Base-by-base conservation (phyloP, 768 basidiomycete species). In the Hericium rajendrae region DNA sequence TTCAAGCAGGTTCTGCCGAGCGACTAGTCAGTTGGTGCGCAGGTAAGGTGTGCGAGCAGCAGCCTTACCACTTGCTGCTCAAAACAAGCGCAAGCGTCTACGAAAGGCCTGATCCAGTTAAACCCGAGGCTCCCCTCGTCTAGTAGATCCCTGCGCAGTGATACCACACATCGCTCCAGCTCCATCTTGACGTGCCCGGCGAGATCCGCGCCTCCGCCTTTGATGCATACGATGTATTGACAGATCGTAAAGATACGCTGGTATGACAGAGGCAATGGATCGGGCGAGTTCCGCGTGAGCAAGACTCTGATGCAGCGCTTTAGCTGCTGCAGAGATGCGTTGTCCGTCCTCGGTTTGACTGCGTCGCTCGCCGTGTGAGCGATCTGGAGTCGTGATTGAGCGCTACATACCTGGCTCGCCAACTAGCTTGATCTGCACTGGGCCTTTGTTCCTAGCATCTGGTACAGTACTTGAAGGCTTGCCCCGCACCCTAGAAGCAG, bases 21-120 rank as follows among this genome's bases (percentile, higher is more conserved):
- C n/a, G 12, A 15, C 11, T 10, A 10, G 9, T 32, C 32, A 32
- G 32, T 32, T 10, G 32, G 5, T 32, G 9, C 32, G 32, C 9
- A 6, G 32, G 32, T 32, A 8, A 8, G 8, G 32, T 10, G 9
- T 8, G 8, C 9, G 32, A 8, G 18, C 2, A 37, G 1, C 13
- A 9, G 9, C 16, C 49, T 15, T 51, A 51, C 49, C 61, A 89
- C 75, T 66, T 80, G 77, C 38, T 68, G 68, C 61, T 86, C 81
- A 48, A 85, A 90, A 83, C 84, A 86, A 24, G 73, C 72, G 65
- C 82, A 85, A 1, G 70, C 68, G 10, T 71, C 66, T 5, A 82
- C 82, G 55, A 91, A 82, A n/a, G 70, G 70, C 0, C 59, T 62
- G 3, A 91, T 68, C 85, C 88, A 92, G 0, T 70, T 68, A 26